These are phyloP conservation scores for Suhomyces choctaworum DNA, from an alignment of 1,139 yeast genomes.

Conservation along the genomic window DNA sequence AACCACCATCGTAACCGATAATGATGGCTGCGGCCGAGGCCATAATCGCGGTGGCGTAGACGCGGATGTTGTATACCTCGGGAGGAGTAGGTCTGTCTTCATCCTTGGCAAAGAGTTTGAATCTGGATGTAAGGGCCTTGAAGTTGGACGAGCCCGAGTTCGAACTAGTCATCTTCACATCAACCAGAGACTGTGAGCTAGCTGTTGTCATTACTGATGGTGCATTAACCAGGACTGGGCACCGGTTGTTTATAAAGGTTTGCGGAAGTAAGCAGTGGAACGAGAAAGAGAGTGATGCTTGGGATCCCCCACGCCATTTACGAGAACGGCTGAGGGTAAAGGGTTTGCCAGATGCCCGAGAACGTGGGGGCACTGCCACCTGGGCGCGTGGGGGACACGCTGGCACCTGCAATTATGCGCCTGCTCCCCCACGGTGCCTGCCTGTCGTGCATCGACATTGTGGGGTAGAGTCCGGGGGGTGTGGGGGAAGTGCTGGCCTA, in stretches of 20 bases:
- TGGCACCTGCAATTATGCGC: no score
- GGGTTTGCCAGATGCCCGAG: not conserved
- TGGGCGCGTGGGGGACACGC: no score
- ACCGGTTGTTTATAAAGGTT: slow-evolving; percentile 6
- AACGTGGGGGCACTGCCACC: no score
- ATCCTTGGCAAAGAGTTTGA: slow-evolving; percentile 28
- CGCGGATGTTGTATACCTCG: slow-evolving; percentile 37
- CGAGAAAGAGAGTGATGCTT: not conserved
- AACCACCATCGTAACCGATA: slow-evolving; percentile 47
- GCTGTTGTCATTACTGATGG: slow-evolving; percentile 1
- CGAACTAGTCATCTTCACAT: slow-evolving; percentile 1
- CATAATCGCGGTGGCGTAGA: slow-evolving; percentile 39
- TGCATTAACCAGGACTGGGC: not conserved
- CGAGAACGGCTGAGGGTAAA: slow-evolving; percentile 1
- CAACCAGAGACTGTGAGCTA: not conserved
- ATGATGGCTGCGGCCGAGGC: slow-evolving; percentile 43
- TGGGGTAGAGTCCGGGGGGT: slow-evolving; percentile 2
- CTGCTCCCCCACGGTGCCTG: slow-evolving; percentile 2
- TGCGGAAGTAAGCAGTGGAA: not conserved
- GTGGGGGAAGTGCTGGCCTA: slow-evolving; percentile 5
- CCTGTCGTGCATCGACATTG: not conserved
- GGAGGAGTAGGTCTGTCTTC: slow-evolving; percentile 45
- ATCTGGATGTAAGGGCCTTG: slow-evolving; percentile 3
- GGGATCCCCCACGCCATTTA: not conserved
- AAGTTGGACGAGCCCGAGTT: not conserved